Base-by-base conservation (phyloP, 1,284 basidiomycete genomes). In the Golubevia pallescens region DNA sequence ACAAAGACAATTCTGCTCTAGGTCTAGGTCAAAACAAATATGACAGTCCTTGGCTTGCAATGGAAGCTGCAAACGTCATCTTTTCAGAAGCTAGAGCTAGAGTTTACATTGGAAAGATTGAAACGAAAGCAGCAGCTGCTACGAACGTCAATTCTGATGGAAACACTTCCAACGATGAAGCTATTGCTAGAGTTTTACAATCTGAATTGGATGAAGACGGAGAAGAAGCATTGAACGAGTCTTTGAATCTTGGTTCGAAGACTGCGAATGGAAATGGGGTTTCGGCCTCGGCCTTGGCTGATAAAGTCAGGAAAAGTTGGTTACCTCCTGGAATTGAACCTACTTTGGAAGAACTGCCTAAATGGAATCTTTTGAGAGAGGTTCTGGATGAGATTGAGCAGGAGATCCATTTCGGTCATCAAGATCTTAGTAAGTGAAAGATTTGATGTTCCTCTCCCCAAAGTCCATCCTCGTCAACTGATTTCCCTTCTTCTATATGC, bases 351-450 rank as follows among this genome's bases (percentile, higher is more conserved):
- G 95, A 97, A 82, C 89, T 93, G 52, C 96, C 96, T 0, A 99
- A 99, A 82, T 99, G 97, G 96, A 89, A 89, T 61, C 86, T 97
- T 2, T 87, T 99, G 2, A 90, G 91, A 0, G 93, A 95, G 13
- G 90, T 97, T 0, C 84, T 99, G 58, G 89, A 94, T 69, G 97
- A 99, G 87, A 92, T 95, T 3, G 97, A 99, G 86, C 91, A 92
- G 68, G 93, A 95, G 74, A 93, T 95, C 60, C 75, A 90, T 90
- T 71, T 88, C 87, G 57, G 86, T 86, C 73, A 86, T 69, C 78
- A 84, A 5, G 73, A 74, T 58, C 59, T 71, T 7, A 63, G 63
- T 69, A n/a, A 53, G 71, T 65, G 52, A 20, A 2, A 0, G 14
- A 7, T n/a, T 1, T 16, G 3, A n/a, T n/a, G n/a, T n/a, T n/a